phyloP scores from a whole-genome alignment of 345 rosid genomes.

The Cardamine resedifolia region DNA sequence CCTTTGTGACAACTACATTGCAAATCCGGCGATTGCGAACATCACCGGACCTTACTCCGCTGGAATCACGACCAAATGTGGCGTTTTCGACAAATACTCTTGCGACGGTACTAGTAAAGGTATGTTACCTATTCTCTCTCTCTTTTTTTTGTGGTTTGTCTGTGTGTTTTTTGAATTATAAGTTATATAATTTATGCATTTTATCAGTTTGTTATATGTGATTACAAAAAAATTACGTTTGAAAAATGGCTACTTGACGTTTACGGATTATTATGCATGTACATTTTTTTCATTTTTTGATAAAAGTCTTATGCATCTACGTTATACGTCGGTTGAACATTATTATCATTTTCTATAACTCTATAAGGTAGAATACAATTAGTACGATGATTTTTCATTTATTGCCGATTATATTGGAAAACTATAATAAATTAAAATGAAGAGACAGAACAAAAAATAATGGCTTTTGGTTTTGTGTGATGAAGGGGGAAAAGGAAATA shows the following conservation, averaged over 20 bases:
- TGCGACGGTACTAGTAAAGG: constrained; percentile 29
- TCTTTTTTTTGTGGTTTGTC: no score
- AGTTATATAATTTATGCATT: no score
- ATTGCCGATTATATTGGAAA: neutral
- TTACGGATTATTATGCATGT: no score
- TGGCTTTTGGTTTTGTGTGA: constrained; percentile 5
- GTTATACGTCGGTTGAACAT: neutral
- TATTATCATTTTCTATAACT: neutral
- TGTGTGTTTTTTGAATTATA: no score
- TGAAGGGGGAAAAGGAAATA: constrained; percentile 12
- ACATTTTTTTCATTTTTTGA: no score
- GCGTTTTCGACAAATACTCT: constrained; percentile 29
- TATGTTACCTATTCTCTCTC: no score
- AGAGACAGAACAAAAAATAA: neutral
- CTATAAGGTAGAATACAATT: neutral
- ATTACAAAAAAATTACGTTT: neutral
- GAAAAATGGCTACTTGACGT: neutral
- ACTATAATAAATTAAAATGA: neutral
- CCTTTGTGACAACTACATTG: constrained; percentile 34
- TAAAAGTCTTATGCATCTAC: neutral
- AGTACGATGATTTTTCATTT: neutral
- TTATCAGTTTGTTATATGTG: neutral
- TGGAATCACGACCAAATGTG: constrained; percentile 31
- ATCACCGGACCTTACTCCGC: constrained; percentile 32
- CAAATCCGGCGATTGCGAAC: constrained; percentile 13